A percentile compares a stretch with the other conserved stretches of the same genome.
Evolutionary conservation across 306 rosid genomes (phyloP).

Genomic region (Quercus gilva): DNA sequence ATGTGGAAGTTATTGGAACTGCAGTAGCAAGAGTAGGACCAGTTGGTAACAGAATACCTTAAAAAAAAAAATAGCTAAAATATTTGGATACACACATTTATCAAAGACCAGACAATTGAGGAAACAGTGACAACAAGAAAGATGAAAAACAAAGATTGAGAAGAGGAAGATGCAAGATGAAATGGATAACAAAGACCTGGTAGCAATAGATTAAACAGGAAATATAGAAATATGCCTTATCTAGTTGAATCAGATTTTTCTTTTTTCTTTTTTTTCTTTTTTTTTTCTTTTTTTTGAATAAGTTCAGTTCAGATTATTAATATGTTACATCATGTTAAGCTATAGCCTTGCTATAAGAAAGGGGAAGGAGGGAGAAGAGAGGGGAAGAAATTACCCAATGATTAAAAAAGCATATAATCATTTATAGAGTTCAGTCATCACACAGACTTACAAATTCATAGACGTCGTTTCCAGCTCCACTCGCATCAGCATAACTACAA

Average conservation of each 20-base stretch:
- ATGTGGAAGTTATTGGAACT: not conserved
- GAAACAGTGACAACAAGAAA: not conserved
- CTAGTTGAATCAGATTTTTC: not conserved
- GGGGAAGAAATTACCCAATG: not conserved
- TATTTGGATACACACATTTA: not conserved
- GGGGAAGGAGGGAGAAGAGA: not conserved
- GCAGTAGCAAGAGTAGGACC: not conserved
- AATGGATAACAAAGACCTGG: not conserved
- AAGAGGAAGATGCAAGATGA: not conserved
- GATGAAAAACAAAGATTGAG: not conserved
- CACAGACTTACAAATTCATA: conserved; percentile 81
- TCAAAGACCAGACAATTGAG: not conserved
- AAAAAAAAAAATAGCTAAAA: not conserved
- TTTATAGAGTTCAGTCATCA: not conserved
- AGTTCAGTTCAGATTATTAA: not conserved
- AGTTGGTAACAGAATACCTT: not conserved
- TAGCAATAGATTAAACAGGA: not conserved
- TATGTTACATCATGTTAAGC: not conserved
- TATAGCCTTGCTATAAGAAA: not conserved
- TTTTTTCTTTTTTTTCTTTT: too few relatives aligned
- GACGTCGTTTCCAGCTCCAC: conserved; percentile 95
- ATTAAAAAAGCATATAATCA: not conserved
- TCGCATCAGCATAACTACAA: conserved; percentile 88
- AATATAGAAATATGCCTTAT: not conserved
- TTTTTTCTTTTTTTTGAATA: too few relatives aligned